phyloP scores from a whole-genome alignment of 176 grass and related monocot species.

The Cocos nucifera region DNA sequence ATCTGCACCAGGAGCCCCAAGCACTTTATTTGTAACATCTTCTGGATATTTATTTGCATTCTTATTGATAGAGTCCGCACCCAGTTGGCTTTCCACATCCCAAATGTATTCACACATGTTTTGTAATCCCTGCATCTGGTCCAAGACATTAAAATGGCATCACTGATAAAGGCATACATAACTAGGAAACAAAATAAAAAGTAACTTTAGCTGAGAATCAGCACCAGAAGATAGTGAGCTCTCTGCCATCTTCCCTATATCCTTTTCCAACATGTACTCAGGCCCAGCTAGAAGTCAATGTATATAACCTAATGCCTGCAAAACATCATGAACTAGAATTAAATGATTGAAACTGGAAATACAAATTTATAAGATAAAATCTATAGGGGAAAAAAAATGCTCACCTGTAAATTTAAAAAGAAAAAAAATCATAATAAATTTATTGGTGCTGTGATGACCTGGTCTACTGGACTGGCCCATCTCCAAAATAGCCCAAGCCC shows the following conservation, averaged over 20 bases:
- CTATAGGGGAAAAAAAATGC: no score
- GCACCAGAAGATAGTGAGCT: no score
- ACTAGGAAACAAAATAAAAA: no score
- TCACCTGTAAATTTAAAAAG: no score
- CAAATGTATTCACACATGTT: slow-evolving; percentile 78
- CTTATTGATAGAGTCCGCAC: slow-evolving; percentile 39
- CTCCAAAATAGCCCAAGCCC: no score
- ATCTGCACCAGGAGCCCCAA: slow-evolving; percentile 91
- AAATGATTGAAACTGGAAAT: background rate
- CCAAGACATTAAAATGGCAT: background rate
- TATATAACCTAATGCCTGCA: slow-evolving; percentile 92
- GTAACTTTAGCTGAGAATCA: slow-evolving; percentile 89
- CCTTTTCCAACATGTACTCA: slow-evolving; percentile 85
- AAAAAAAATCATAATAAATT: no score
- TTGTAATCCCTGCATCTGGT: slow-evolving; percentile 89
- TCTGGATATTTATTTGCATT: slow-evolving; percentile 23
- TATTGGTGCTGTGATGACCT: no score
- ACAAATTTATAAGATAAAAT: background rate
- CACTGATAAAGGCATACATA: no score
- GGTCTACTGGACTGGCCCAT: no score
- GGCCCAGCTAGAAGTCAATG: slow-evolving; percentile 61
- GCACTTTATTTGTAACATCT: slow-evolving; percentile 44
- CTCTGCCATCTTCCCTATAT: slow-evolving; percentile 66
- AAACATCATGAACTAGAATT: slow-evolving; percentile 14
- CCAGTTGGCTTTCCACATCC: slow-evolving; percentile 87